A percentile compares a stretch with the other conserved stretches of the same genome.
Conservation (phyloP, 176 grass and related monocot species). For the Hordeum vulgare region DNA sequence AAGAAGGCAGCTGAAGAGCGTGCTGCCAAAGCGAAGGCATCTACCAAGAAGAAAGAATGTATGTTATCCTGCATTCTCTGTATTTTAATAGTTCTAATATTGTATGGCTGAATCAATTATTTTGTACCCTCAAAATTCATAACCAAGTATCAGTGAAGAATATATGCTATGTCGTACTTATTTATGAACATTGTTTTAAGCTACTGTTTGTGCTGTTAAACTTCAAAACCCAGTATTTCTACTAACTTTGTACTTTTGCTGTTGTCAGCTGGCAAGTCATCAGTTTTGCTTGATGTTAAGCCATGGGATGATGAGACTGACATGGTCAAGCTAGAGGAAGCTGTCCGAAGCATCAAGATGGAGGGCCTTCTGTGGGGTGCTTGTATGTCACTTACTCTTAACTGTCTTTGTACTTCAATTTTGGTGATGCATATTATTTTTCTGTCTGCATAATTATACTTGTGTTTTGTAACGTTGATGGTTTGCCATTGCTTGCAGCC, state of each 20-base stretch:
- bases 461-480: neutral
- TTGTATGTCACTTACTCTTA: constrained; percentile 48
- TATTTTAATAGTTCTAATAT: neutral
- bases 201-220: neutral
- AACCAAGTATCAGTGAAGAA: neutral
- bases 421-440: neutral
- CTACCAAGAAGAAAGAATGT: constrained; percentile 93
- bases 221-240: neutral
- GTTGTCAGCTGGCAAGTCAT: constrained; percentile 66
- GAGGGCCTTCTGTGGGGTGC: constrained; percentile 93
- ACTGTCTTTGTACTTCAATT: neutral
- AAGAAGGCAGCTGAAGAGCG: constrained; percentile 72
- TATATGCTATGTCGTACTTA: neutral
- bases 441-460: neutral
- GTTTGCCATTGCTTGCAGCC: constrained; percentile 31
- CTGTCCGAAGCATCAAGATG: constrained; percentile 73
- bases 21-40: constrained; percentile 61
- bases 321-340: constrained; percentile 91
- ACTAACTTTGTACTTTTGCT: neutral
- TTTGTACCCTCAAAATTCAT: neutral
- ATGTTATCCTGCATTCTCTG: neutral
- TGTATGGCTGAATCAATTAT: neutral
- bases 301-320: constrained; percentile 94
- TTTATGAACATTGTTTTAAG: neutral
- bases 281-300: constrained; percentile 88